A percentile compares a stretch with the other conserved stretches of the same genome.
phyloP scores from a whole-genome alignment of 2,329 filamentous ascomycete species.

The Colletotrichum musicola region DNA sequence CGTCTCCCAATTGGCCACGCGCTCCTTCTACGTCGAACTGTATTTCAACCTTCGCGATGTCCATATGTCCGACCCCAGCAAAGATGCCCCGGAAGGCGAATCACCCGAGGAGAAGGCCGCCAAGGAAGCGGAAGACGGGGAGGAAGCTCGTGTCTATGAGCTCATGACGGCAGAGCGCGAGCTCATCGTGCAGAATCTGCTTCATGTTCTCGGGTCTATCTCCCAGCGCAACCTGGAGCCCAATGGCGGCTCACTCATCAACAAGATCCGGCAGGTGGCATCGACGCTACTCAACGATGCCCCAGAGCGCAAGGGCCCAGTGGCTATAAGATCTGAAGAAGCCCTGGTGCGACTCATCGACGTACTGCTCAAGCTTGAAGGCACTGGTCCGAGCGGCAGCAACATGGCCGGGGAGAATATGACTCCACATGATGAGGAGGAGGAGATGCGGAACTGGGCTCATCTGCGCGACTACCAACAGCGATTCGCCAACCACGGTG shows the following conservation, averaged over 20 bases:
- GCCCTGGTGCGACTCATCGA: constrained; percentile 80
- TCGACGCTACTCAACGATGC: constrained; percentile 78
- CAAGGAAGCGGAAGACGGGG: constrained; percentile 56
- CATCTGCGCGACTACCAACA: constrained; percentile 83
- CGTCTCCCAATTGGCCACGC: constrained; percentile 82
- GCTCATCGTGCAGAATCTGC: constrained; percentile 82
- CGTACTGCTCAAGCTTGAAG: constrained; percentile 80
- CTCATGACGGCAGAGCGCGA: constrained; percentile 83
- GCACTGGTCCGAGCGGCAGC: constrained; percentile 58
- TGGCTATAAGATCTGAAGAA: constrained; percentile 73
- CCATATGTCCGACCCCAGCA: constrained; percentile 62
- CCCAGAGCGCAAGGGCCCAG: constrained; percentile 63
- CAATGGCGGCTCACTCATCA: constrained; percentile 75
- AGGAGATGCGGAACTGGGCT: constrained; percentile 82
- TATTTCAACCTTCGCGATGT: constrained; percentile 83
- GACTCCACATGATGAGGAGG: constrained; percentile 75
- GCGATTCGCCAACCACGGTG: constrained; percentile 76
- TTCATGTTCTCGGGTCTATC: constrained; percentile 80
- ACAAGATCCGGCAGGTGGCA: constrained; percentile 88
- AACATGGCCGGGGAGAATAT: constrained; percentile 49
- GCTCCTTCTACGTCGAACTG: constrained; percentile 88
- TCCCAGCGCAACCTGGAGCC: constrained; percentile 87
- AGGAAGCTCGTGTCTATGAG: constrained; percentile 64
- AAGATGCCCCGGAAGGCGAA: constrained; percentile 49
- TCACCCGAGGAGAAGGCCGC: constrained; percentile 52